Conservation (phyloP, 2,329 filamentous ascomycete species). For the Xylariaceae sp. region DNA sequence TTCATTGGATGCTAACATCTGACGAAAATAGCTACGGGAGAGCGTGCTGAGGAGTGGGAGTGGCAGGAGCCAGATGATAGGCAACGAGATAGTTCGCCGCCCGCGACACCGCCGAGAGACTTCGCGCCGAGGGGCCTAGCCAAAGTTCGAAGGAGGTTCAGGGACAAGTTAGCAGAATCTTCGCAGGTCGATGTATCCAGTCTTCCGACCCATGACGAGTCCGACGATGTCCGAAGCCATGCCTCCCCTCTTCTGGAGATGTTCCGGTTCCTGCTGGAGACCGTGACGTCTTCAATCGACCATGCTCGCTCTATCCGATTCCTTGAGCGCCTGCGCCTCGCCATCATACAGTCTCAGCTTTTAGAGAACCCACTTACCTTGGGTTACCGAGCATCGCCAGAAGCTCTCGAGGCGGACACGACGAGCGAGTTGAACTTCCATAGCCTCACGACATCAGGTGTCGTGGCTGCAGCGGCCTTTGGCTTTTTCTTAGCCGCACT, state of each 20-base stretch:
- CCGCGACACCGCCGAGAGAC: slow-evolving; percentile 29
- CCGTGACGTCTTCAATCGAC: slow-evolving; percentile 33
- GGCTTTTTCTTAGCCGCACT: slow-evolving; percentile 29
- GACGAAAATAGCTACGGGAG: slow-evolving; percentile 26
- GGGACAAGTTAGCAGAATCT: slow-evolving; percentile 27
- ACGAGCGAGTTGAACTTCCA: slow-evolving; percentile 24
- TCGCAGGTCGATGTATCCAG: slow-evolving; percentile 27
- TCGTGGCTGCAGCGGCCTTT: slow-evolving; percentile 29
- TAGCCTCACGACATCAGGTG: slow-evolving; percentile 30
- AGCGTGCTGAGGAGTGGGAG: slow-evolving; percentile 24
- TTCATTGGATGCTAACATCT: slow-evolving; percentile 20
- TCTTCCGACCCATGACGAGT: slow-evolving; percentile 22
- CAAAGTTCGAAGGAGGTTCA: slow-evolving; percentile 30
- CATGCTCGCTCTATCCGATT: slow-evolving; percentile 31
- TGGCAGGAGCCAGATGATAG: slow-evolving; percentile 29
- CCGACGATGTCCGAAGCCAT: slow-evolving; percentile 27
- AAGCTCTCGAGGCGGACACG: slow-evolving; percentile 20
- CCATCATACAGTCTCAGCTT: slow-evolving; percentile 33
- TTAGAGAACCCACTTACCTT: slow-evolving; percentile 31
- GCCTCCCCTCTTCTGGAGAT: slow-evolving; percentile 27
- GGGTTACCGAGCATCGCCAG: slow-evolving; percentile 24
- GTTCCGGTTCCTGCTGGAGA: slow-evolving; percentile 27
- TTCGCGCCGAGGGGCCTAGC: slow-evolving; percentile 33
- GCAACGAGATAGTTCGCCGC: slow-evolving; percentile 28
- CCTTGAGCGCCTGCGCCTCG: slow-evolving; percentile 32